Evolutionary conservation across 169 alveolate species (phyloP), one percentile per base, ranked within the genome.

Genomic region (Theileria luwenshuni): DNA sequence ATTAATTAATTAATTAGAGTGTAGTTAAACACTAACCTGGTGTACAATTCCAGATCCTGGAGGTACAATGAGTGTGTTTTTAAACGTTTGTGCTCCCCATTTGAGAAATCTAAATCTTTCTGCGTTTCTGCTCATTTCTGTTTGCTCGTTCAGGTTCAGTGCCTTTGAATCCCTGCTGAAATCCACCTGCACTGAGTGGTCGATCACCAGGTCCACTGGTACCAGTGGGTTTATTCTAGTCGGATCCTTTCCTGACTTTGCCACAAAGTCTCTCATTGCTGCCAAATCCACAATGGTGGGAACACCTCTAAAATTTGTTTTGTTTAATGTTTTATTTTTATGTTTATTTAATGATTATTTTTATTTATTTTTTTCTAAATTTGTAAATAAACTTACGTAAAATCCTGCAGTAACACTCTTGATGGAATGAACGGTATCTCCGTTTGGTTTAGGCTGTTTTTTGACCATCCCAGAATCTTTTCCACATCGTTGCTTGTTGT

Each of bases 41-140:
- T 95, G 98, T 33, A 95, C 98, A 76, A 97, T 97, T 15, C 99
- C 99, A 30, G 97, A 92, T 15, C 99, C 99, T 28, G 99, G 99
- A 15, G 99, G 99, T 64, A 96, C 97, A 68, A 97, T 95, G 52
- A 84, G 80, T 83, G 96, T 92, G 83, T 95, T 95, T 62, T 95
- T 76, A 83, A 96, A 95, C 68, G 99, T 94, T 49, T 92, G 91
- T 80, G 96, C 96, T 2, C 98, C 99, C 99, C 99, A 96, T 74
- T 95, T 95, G 60, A 96, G 89, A 89, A 96, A 96, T 63, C 94
- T 84, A 83, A 95, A 96, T 77, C 99, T 91, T 70, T 96, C 98
- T 32, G 85, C 45, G 89, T 96, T 96, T 69, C 98, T 91, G 63
- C 83, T 83, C 92, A 95, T 91, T 76, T 95, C 98, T 13, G 94